Conservation (phyloP, 2,329 filamentous ascomycete species). For the Chaetomium strumarium region DNA sequence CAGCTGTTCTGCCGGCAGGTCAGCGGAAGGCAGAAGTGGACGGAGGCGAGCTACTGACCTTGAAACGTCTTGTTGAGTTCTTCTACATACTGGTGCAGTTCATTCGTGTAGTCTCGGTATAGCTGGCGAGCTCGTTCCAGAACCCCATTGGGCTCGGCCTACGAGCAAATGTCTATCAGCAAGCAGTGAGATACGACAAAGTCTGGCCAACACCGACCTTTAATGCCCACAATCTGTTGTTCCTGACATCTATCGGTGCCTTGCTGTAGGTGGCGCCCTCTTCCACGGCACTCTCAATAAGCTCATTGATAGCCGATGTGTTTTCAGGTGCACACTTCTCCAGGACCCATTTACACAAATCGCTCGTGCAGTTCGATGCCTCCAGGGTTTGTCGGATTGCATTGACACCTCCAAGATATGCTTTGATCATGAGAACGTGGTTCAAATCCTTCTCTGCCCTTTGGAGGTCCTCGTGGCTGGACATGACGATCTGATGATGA, state of each 20-base stretch:
- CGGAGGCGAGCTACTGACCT: not conserved
- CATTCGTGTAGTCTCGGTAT: slow-evolving; percentile 10
- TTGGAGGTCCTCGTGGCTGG: slow-evolving; percentile 57
- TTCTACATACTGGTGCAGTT: slow-evolving; percentile 16
- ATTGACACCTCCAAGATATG: slow-evolving; percentile 64
- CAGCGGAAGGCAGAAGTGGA: not conserved
- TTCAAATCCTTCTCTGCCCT: slow-evolving; percentile 78
- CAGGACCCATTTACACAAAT: slow-evolving; percentile 56
- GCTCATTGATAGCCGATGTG: slow-evolving; percentile 52
- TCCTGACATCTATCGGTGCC: slow-evolving; percentile 75
- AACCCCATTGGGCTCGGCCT: slow-evolving; percentile 76
- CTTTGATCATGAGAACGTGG: slow-evolving; percentile 79
- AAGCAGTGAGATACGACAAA: slow-evolving; percentile 9
- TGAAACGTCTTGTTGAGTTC: slow-evolving; percentile 12
- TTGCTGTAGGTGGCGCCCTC: slow-evolving; percentile 73
- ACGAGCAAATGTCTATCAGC: slow-evolving; percentile 14
- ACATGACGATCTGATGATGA: slow-evolving; percentile 66
- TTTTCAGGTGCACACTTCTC: slow-evolving; percentile 62
- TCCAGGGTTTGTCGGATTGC: slow-evolving; percentile 63
- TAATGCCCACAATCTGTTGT: slow-evolving; percentile 86
- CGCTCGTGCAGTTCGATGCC: slow-evolving; percentile 56
- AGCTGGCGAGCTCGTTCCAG: slow-evolving; percentile 36
- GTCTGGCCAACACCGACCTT: slow-evolving; percentile 45
- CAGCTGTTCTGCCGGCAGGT: slow-evolving; percentile 6
- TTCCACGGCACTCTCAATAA: slow-evolving; percentile 70